Evolutionary conservation across 2,329 filamentous ascomycete species (phyloP).

Genomic region (Phaeophleospora eucalypticola): DNA sequence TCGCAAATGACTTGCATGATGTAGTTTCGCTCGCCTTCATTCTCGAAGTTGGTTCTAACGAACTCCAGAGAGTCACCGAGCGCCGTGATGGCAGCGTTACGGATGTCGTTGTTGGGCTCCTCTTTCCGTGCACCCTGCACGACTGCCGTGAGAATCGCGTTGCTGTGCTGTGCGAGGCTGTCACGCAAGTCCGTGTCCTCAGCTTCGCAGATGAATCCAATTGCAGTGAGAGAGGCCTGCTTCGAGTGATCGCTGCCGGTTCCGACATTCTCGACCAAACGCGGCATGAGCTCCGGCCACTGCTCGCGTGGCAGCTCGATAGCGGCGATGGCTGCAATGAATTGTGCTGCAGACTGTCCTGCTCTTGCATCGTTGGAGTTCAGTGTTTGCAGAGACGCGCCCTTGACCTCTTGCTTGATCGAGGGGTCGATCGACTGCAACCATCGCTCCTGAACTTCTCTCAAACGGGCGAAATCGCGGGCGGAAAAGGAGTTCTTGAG

Average conservation of each 20-base stretch:
- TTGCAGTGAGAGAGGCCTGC: conserved; percentile 90
- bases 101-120: conserved; percentile 85
- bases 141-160: conserved; percentile 94
- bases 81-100: conserved; percentile 86
- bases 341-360: conserved; percentile 85
- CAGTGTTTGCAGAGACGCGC: conserved; percentile 83
- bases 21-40: conserved; percentile 98
- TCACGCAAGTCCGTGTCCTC: conserved; percentile 82
- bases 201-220: conserved; percentile 97
- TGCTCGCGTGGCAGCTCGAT: conserved; percentile 91
- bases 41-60: conserved; percentile 96
- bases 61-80: conserved; percentile 97
- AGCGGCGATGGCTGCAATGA: conserved; percentile 88
- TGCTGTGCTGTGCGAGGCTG: conserved; percentile 80
- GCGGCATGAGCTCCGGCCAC: conserved; percentile 88
- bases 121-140: conserved; percentile 97
- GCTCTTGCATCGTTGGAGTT: conserved; percentile 74
- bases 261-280: conserved; percentile 87
- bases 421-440: conserved; percentile 73
- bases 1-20: conserved; percentile 99
- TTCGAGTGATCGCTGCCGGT: conserved; percentile 83
- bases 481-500: conserved; percentile 98
- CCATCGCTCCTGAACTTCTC: conserved; percentile 93
- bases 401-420: conserved; percentile 84
- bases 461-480: conserved; percentile 80